Base-by-base conservation (phyloP, 1,139 yeast species). In the Taphrina deformans region DNA sequence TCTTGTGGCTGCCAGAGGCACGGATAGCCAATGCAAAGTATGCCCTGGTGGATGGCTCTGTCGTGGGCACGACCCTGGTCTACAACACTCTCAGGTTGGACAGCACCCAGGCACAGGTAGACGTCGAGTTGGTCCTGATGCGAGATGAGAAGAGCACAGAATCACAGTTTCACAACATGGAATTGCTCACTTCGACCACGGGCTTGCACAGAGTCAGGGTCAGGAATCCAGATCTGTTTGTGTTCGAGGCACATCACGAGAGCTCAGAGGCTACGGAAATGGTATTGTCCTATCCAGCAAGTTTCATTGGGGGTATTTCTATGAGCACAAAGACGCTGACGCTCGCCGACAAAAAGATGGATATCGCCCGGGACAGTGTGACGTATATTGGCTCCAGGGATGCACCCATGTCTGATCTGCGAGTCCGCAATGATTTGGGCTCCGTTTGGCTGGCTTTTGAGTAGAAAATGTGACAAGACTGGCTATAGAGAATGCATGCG, bases 11-110 rank as follows among this genome's bases (percentile, higher is more conserved):
- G 35, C 62, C 62, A 0, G 62, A 58, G 21, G 55, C 62, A 10
- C 45, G 33, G 26, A 35, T 46, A n/a, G 18, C 33, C 16, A 45
- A 48, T 27, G 44, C 46, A 6, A 14, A 14, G 26, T 48, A 45
- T 21, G 18, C 26, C 1, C 46, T 58, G 4, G 12, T 12, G 24
- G 21, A 35, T 12, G 62, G 62, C 12, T 58, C n/a, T 33, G 55
- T 58, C 24, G 23, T 33, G n/a, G 62, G 62, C 44, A 58, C 62
- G 45, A 46, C 46, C 9, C 14, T 58, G 18, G 45, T 58, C n/a
- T 58, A 58, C 38, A 48, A 58, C 24, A 24, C 55, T 10, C 26
- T 58, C 46, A 24, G 12, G 7, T 14, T 58, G 21, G 27, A 31
- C 12, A 24, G 33, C 10, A 18, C 16, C n/a, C 55, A 33, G 16